Evolutionary conservation across 2,329 filamentous ascomycete genomes (phyloP), one percentile per base, ranked within the genome.

Genomic region (Parastagonospora avenae): DNA sequence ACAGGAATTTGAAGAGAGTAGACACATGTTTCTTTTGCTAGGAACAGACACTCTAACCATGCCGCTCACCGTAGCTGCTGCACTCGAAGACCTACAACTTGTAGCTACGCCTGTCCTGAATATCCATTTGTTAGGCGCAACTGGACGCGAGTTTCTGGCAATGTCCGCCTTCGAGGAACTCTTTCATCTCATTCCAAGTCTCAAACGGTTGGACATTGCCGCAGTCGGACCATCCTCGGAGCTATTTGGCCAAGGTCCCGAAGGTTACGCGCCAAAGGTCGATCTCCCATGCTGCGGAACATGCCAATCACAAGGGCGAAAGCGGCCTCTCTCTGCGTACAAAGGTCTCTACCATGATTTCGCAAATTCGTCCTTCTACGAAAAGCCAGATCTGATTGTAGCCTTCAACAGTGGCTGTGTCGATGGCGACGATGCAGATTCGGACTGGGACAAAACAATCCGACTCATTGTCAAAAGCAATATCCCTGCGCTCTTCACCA

Each of bases 331-430:
- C 6, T 42, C 59, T 1, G 48, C 52, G 1, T 58, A 55, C 24
- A 31, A 50, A 14, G 59, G 59, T 6, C 42, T 62, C 11, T 62
- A 62, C 37, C 59, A 62, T 36, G 54, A 58, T 35, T 62, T 56
- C 35, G 44, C 35, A 14, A 48, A 36, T 27, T 42, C 42, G 9
- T 16, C 52, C n/a, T 37, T 46, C 14, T 62, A 52, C 33, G 50
- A 53, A 33, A 50, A 46, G 39, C 54, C 59, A 2, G 57, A 60
- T 48, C 12, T 62, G n/a, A 45, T 55, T 8, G 59, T 62, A 1
- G 32, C 52, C 14, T 62, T 62, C 41, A 62, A 62, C 19, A 60
- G 57, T 30, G 52, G 59, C n/a, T 58, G 43, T 33, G 48, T 50
- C 3, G 54, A 62, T 43, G 54, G 54, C 6, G 54, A 58, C 24